These are phyloP conservation scores for Alloascoidea africana DNA, from an alignment of 805 yeast species.

Conservation along the genomic window DNA sequence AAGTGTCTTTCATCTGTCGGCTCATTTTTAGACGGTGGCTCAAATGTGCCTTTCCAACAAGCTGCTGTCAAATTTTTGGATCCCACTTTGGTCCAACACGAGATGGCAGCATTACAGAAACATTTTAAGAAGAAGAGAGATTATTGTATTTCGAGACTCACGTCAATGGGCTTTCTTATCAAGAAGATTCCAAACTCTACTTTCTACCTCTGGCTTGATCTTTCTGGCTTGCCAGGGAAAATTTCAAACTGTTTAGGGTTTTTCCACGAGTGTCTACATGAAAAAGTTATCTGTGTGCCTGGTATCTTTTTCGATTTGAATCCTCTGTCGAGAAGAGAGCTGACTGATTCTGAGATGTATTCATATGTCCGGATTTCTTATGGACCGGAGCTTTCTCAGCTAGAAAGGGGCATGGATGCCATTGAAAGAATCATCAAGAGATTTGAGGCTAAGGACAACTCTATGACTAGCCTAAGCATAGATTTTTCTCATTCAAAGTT, in stretches of 20 bases:
- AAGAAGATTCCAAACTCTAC: conserved; percentile 39
- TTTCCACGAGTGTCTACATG: conserved; percentile 48
- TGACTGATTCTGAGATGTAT: conserved; percentile 45
- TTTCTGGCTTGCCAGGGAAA: conserved; percentile 39
- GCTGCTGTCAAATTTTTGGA: conserved; percentile 40
- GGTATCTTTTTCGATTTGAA: conserved; percentile 48
- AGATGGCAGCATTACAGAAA: conserved; percentile 40
- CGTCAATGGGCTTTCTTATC: conserved; percentile 38
- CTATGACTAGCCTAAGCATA: too few relatives aligned
- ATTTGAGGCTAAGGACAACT: conserved; percentile 9
- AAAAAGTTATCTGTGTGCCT: conserved; percentile 43
- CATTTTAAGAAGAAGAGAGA: conserved; percentile 45
- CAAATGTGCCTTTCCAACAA: conserved; percentile 45
- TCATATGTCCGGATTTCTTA: conserved; percentile 42
- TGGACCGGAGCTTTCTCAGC: conserved; percentile 38
- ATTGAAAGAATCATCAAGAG: conserved; percentile 28
- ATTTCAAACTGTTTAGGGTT: conserved; percentile 42
- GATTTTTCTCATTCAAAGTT: too few relatives aligned
- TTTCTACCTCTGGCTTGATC: conserved; percentile 43
- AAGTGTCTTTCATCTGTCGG: conserved; percentile 41
- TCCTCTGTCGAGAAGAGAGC: conserved; percentile 29
- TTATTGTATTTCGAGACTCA: conserved; percentile 31
- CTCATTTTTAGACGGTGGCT: conserved; percentile 44
- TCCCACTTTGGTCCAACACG: conserved; percentile 32
- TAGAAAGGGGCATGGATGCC: conserved; percentile 44